Conservation (phyloP, 805 yeast species). For the Metschnikowia lochheadii region DNA sequence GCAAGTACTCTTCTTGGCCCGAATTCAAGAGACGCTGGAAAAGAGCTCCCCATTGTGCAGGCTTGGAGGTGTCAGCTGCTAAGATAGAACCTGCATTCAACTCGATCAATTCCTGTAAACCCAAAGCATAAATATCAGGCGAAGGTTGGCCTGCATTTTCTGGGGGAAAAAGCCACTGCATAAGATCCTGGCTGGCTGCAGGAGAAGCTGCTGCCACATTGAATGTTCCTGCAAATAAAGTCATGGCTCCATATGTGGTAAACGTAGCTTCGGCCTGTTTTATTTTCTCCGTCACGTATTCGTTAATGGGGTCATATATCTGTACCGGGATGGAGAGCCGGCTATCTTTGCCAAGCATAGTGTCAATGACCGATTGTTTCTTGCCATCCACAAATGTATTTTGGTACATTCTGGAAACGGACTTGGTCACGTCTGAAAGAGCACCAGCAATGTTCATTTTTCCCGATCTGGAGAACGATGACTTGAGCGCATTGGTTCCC, state of each 20-base stretch:
- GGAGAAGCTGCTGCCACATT: slow-evolving; percentile 73
- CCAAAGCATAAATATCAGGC: slow-evolving; percentile 85
- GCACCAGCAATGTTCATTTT: slow-evolving; percentile 97
- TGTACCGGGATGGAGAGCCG: slow-evolving; percentile 61
- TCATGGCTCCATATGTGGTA: slow-evolving; percentile 56
- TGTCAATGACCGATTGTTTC: slow-evolving; percentile 86
- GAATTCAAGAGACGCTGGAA: slow-evolving; percentile 60
- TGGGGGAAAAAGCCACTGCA: slow-evolving; percentile 78
- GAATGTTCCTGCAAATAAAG: slow-evolving; percentile 77
- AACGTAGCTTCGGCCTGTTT: slow-evolving; percentile 47
- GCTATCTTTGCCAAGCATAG: slow-evolving; percentile 75
- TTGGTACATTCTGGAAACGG: slow-evolving; percentile 91
- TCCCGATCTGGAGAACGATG: slow-evolving; percentile 91
- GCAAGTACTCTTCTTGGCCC: slow-evolving; percentile 44
- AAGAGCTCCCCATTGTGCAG: slow-evolving; percentile 72
- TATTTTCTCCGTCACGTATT: slow-evolving; percentile 69
- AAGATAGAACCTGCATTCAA: slow-evolving; percentile 86
- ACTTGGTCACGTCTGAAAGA: slow-evolving; percentile 92
- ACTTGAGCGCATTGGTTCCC: slow-evolving; percentile 81
- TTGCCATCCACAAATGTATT: slow-evolving; percentile 92
- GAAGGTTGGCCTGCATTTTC: slow-evolving; percentile 37
- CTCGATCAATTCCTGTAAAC: slow-evolving; percentile 92
- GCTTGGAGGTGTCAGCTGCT: slow-evolving; percentile 76
- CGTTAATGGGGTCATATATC: slow-evolving; percentile 84
- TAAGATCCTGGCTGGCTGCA: slow-evolving; percentile 50